A percentile compares a stretch with the other conserved stretches of the same genome.
These are phyloP conservation scores for Pichia sp. DNA, from an alignment of 1,139 yeast species.

Conservation along the genomic window DNA sequence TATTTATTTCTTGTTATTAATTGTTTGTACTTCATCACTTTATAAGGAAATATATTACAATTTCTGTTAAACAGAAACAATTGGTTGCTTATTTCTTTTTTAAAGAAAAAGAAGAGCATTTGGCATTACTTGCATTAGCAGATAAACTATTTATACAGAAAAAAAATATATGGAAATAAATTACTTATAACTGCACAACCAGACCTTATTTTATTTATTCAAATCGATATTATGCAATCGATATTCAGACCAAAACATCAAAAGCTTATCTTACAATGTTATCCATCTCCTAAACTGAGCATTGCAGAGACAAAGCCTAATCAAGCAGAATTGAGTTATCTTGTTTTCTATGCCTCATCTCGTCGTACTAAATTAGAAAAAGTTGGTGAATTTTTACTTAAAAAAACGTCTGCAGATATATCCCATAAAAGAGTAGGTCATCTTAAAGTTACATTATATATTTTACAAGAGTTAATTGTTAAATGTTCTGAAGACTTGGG, in stretches of 20 bases:
- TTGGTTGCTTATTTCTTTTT: too few relatives aligned
- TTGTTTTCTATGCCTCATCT: conserved; percentile 87
- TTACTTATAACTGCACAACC: not conserved
- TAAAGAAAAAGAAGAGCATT: too few relatives aligned
- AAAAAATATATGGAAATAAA: too few relatives aligned
- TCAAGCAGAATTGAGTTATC: conserved; percentile 81
- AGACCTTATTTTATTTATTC: not conserved
- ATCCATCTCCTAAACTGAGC: conserved; percentile 66
- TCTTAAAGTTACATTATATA: conserved; percentile 71
- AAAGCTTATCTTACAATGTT: conserved; percentile 82
- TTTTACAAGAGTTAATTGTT: conserved; percentile 61
- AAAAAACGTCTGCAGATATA: conserved; percentile 59
- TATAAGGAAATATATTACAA: too few relatives aligned
- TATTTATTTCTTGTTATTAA: too few relatives aligned
- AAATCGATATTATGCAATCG: conserved; percentile 8
- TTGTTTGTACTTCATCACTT: too few relatives aligned
- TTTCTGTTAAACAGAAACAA: too few relatives aligned
- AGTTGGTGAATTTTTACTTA: conserved; percentile 65
- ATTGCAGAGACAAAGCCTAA: conserved; percentile 81
- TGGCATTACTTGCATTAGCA: too few relatives aligned
- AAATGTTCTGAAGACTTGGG: conserved; percentile 80
- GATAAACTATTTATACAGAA: too few relatives aligned
- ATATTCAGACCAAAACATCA: conserved; percentile 67
- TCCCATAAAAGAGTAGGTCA: conserved; percentile 66
- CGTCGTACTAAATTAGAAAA: conserved; percentile 83